These are phyloP conservation scores for Taxillus chinensis DNA, from an alignment of 164 flowering plant genomes.

Conservation along the genomic window DNA sequence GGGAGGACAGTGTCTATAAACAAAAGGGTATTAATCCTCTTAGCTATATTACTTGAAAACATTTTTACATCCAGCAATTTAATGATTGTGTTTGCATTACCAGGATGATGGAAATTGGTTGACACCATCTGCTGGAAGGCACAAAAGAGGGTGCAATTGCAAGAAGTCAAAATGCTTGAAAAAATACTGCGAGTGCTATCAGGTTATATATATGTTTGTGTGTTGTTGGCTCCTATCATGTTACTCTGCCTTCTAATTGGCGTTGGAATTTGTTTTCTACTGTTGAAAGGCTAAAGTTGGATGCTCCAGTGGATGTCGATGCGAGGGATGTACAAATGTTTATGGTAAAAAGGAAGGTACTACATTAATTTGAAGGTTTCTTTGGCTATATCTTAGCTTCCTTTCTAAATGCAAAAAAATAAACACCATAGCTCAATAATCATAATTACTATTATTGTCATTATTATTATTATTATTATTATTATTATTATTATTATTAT, in stretches of 20 bases:
- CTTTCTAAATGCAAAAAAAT: no score
- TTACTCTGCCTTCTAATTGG: conserved; percentile 6
- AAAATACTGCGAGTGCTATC: conserved; percentile 85
- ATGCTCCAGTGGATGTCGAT: conserved; percentile 48
- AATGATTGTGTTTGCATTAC: neutral
- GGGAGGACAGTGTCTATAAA: conserved; percentile 9
- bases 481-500: neutral
- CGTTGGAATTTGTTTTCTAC: neutral
- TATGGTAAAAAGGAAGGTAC: conserved; percentile 62
- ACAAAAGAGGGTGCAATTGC: conserved; percentile 86
- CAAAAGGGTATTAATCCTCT: conserved; percentile 22
- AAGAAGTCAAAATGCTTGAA: conserved; percentile 78
- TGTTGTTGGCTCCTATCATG: neutral
- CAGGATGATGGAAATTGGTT: conserved; percentile 35
- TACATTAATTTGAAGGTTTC: neutral
- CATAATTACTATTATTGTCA: neutral
- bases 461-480: neutral
- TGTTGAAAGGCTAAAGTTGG: conserved; percentile 38
- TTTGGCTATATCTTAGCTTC: no score
- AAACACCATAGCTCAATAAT: no score
- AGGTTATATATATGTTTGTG: conserved; percentile 24
- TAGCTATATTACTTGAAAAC: neutral
- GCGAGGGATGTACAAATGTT: conserved; percentile 44
- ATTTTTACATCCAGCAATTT: neutral
- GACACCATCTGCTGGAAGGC: conserved; percentile 67